Evolutionary conservation across 179 eudicot genomes (phyloP), one percentile per base, ranked within the genome.

Genomic region (Silene vulgaris): DNA sequence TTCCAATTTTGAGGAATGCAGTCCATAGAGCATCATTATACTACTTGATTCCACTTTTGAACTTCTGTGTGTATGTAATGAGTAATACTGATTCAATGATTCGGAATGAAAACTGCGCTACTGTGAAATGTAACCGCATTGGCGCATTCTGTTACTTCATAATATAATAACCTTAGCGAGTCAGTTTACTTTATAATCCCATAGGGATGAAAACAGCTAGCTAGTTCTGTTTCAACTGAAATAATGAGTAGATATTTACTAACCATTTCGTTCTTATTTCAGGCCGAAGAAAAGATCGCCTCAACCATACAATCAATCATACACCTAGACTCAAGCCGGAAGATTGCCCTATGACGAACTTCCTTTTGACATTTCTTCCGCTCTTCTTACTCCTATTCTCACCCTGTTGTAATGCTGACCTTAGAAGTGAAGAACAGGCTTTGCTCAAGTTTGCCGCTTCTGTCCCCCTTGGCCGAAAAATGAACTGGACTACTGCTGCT

Each of bases 391-490:
- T 77, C 63, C 12, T 69, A 74, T 40, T 29, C 77, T 32, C 74
- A 45, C 73, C 73, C 32, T 62, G 61, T 50, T 71, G 64, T 54
- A 19, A 57, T 52, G 90, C 92, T 56, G 84, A 89, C 73, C 89
- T 92, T 16, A 77, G 79, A 37, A 81, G 82, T 16, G 97, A 93
- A 61, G 85, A 80, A 80, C 78, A 82, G 74, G 92, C 91, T 73
- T 96, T 93, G 74, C 97, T 93, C 56, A 79, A 81, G 74, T 93
- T 93, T 75, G 87, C 89, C 43, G 79, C 89, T 64, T 82, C 70
- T 17, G 81, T 89, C 29, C 97, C 88, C 54, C 95, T 89, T 65
- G 84, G 87, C 59, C 84, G 81, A 26, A 87, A 83, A 74, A 85
- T 93, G 50, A 93, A 93, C 79, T 93, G 98, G 98, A 85, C 13